Evolutionary conservation across 2,329 filamentous ascomycete genomes (phyloP).

Genomic region (Microthyrium microscopicum): DNA sequence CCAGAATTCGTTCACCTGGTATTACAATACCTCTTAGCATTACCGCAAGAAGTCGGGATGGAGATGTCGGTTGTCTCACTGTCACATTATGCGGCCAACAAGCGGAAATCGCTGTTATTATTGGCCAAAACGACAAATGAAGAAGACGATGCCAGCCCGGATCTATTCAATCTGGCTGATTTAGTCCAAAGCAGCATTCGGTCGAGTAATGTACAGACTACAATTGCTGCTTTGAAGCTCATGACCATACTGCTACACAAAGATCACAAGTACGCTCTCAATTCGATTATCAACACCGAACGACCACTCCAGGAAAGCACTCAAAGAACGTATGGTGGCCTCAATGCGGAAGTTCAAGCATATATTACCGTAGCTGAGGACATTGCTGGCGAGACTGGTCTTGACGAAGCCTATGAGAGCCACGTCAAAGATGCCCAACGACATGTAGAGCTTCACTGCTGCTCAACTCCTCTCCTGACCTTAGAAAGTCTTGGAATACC

Average conservation of each 20-base stretch:
- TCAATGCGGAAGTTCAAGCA: constrained; percentile 58
- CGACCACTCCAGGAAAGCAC: constrained; percentile 36
- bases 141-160: constrained; percentile 60
- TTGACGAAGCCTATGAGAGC: constrained; percentile 56
- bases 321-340: constrained; percentile 54
- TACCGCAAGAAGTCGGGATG: constrained; percentile 46
- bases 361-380: constrained; percentile 52
- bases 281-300: constrained; percentile 49
- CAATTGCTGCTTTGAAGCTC: constrained; percentile 75
- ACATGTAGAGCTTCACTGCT: constrained; percentile 55
- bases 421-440: constrained; percentile 55
- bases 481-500: constrained; percentile 37
- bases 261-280: constrained; percentile 74
- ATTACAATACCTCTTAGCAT: constrained; percentile 74
- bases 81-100: constrained; percentile 50
- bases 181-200: constrained; percentile 71
- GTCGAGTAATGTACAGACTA: constrained; percentile 75
- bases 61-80: constrained; percentile 15
- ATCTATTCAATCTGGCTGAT: constrained; percentile 86
- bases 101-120: constrained; percentile 78
- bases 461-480: constrained; percentile 51
- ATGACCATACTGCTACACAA: constrained; percentile 72
- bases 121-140: constrained; percentile 63
- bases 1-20: constrained; percentile 90
- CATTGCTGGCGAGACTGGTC: constrained; percentile 51